These are phyloP conservation scores for Cryptococcus sp. DNA, from an alignment of 1,284 basidiomycete genomes.

Conservation along the genomic window DNA sequence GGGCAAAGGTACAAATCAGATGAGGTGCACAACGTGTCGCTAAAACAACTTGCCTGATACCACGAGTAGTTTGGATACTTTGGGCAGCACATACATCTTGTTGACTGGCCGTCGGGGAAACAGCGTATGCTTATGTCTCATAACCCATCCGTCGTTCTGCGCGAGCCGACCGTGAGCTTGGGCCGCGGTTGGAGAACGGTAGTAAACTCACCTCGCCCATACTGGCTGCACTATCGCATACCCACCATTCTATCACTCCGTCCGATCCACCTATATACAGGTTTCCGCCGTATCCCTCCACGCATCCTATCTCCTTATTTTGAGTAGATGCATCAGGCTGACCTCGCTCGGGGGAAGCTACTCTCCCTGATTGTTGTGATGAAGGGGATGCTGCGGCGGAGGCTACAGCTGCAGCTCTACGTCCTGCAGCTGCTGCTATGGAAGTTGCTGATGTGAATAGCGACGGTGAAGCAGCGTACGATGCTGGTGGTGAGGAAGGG, in stretches of 20 bases:
- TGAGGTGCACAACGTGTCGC: neutral
- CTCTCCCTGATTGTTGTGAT: neutral
- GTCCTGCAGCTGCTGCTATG: constrained; percentile 40
- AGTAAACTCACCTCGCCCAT: constrained; percentile 30
- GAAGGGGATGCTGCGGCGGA: constrained; percentile 19
- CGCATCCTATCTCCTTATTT: constrained; percentile 39
- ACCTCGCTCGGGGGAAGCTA: constrained; percentile 12
- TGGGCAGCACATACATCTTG: constrained; percentile 74
- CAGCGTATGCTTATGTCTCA: constrained; percentile 46
- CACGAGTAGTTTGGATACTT: constrained; percentile 68
- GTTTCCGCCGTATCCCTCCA: constrained; percentile 51
- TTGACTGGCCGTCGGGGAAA: constrained; percentile 61
- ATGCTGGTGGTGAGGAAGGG: constrained; percentile 18
- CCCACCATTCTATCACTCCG: constrained; percentile 53
- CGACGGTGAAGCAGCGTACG: constrained; percentile 15
- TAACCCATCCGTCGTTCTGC: constrained; percentile 42
- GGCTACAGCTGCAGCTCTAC: constrained; percentile 34
- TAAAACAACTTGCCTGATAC: constrained; percentile 62
- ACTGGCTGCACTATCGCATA: constrained; percentile 37
- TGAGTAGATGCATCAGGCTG: neutral
- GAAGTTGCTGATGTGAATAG: constrained; percentile 43
- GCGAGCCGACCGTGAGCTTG: neutral
- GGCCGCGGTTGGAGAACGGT: neutral
- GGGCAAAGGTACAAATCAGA: neutral
- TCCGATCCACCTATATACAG: constrained; percentile 53